Evolutionary conservation across 1,139 yeast genomes (phyloP), one percentile per base, ranked within the genome.

Genomic region (Suhomyces choctaworum): DNA sequence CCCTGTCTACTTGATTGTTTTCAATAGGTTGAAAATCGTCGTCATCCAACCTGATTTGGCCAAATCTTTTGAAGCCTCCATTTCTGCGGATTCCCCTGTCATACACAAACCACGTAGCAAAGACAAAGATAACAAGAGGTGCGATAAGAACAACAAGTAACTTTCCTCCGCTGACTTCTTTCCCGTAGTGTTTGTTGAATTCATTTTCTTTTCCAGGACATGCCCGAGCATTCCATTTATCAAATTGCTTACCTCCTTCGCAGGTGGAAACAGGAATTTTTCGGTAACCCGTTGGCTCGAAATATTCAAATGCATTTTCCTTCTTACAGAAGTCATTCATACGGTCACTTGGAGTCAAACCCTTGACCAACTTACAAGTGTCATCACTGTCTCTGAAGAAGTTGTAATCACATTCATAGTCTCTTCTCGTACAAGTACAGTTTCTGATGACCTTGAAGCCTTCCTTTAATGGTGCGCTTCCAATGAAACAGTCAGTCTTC

Each of bases 381-480:
- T 95, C 95, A 56, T 89, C 97, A 2, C 56, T 53, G 23, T 79
- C 81, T 44, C 83, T 76, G 41, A 60, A 77, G 57, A 69, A 90
- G 60, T 90, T 90, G 65, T 79, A 87, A 56, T 92, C 98, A 73
- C 99, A 92, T 61, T 92, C 99, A 53, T 70, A 94, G 60, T 92
- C 99, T 39, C 78, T 74, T 58, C 96, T 76, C 0, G 94, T 75
- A 64, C 99, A 92, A 2, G 83, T 54, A 62, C 99, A 92, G 56
- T 86, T 82, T 46, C 77, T 70, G 11, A 73, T 62, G 13, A 77
- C 65, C 47, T 72, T 73, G 54, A 71, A 76, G 0, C 86, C 89
- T 34, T 77, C 71, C n/a, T 67, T 60, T 36, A 86, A 62, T 23
- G 89, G 86, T 1, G 85, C 83, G 49, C 73, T 75, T 11, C 97